Evolutionary conservation across 2,329 filamentous ascomycete species (phyloP), one percentile per base, ranked within the genome.

Genomic region (Alternaria panax): DNA sequence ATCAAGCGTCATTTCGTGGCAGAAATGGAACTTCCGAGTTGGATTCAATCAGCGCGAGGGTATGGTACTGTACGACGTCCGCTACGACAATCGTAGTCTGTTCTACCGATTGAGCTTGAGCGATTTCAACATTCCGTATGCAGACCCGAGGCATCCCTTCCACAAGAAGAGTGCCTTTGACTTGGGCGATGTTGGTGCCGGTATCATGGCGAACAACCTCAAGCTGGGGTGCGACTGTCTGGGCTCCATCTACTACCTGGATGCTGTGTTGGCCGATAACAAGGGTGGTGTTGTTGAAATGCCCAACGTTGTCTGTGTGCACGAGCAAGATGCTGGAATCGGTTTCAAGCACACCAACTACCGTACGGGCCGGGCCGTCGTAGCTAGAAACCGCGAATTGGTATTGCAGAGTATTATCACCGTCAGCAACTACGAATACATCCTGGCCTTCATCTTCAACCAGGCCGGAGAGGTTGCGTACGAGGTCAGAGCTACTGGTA

Each of bases 281-380:
- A 86, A 87, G 58, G 89, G 88, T 18, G 81, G 84, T 16, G 82
- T 86, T 0, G 71, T 86, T 2, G 77, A 82, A 1, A 84, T 34
- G 30, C 30, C 30, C 30, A 34, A 34, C 12, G 85, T 87, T 12
- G 81, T 91, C 36, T 91, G 89, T 70, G 83, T 91, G 50, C 89
- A 91, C 71, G 89, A 91, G 71, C 88, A 90, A 75, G 89, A 91
- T 65, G 86, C 82, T 24, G 89, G 89, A 4, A 87, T 90, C 57
- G 86, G 86, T 40, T 89, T 88, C 83, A 91, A 91, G 71, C 89
- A 91, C 77, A 90, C 87, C 48, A 91, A 91, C 75, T 89, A 90
- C 78, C 82, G 89, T 9, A 90, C 87, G 5, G 85, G 85, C 0
- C 81, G 87, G 9, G 87, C 88, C 2, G 88, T 86, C 0, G 83